phyloP scores from a whole-genome alignment of 73 alveolate species.

The Tetrahymena elliotti region DNA sequence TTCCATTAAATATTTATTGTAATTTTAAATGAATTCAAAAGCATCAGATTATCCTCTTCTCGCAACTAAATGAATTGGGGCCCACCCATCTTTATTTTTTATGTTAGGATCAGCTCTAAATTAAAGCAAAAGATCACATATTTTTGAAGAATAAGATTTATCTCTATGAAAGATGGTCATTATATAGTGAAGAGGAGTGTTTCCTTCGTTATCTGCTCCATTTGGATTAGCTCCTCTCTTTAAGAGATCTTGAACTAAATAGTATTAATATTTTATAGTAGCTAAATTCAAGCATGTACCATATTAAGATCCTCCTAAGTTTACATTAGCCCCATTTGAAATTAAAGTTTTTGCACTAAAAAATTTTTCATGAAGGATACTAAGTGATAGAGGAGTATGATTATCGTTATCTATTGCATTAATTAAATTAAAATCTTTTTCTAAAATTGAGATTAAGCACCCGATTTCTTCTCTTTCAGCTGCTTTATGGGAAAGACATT shows the following conservation, averaged over 20 bases:
- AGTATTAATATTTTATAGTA: neutral
- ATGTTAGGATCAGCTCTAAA: constrained; percentile 41
- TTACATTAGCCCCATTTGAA: neutral
- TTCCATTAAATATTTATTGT: constrained; percentile 10
- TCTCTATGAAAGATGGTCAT: constrained; percentile 48
- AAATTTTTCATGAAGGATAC: neutral
- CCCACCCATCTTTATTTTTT: constrained; percentile 45
- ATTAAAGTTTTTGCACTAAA: neutral
- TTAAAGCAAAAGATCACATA: constrained; percentile 11
- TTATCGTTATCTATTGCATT: neutral
- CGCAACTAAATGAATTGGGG: constrained; percentile 63
- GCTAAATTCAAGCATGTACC: neutral
- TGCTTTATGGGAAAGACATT: neutral
- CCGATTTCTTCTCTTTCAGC: neutral
- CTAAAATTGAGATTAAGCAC: neutral
- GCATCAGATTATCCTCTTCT: constrained; percentile 52
- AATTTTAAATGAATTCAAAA: constrained; percentile 33
- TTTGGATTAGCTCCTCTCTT: constrained; percentile 9
- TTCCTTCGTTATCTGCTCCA: constrained; percentile 48
- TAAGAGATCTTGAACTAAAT: neutral
- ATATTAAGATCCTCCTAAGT: neutral
- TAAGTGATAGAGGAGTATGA: neutral
- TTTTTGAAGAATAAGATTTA: neutral
- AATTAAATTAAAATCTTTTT: neutral
- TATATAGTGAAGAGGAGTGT: constrained; percentile 49